Base-by-base conservation (phyloP, 352 stramenopile genomes). In the Phytopythium chamaehyphon region DNA sequence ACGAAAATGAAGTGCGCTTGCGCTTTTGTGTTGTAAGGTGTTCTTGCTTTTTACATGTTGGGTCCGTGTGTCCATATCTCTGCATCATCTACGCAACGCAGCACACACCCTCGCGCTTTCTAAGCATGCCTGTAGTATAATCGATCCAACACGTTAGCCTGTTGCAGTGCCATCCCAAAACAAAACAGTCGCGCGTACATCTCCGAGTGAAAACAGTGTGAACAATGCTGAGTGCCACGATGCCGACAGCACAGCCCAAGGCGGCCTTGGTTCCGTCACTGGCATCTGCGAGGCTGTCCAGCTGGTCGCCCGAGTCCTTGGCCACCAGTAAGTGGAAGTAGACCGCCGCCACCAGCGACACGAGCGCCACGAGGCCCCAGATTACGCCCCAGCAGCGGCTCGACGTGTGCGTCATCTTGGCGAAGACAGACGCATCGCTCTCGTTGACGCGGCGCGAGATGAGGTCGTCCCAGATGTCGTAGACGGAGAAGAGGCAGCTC, bases 381-480 rank as follows among this genome's bases (percentile, higher is more conserved):
- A 96, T 95, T 22, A 94, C 73, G 3, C 86, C 86, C 86, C 86
- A 96, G 67, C 86, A 96, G 19, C 86, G 85, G 61, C 81, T 93
- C 1, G 83, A 95, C 23, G 86, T 96, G 64, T 96, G 84, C 33
- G 85, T 95, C 75, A 96, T 84, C 56, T 95, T 91, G 54, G 86
- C 84, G 47, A 96, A 96, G 8, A 93, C 69, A 0, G 86, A 92
- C 8, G 86, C 86, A 51, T 96, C 86, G 48, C 83, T 95, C 44
- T 92, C 83, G 57, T 95, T 92, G 16, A 94, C 73, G 35, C 86
- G 79, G 19, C 86, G 83, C 36, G 81, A 90, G 68, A 96, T 94
- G 60, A 96, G 79, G 56, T 96, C 86, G 64, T 96, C 86, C 73
- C 81, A 95, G 46, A 95, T 95, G 61, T 96, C 86, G 60, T 96